Evolutionary conservation across 2,329 filamentous ascomycete species (phyloP), one percentile per base, ranked within the genome.

Genomic region (Gaeumannomyces sp.): DNA sequence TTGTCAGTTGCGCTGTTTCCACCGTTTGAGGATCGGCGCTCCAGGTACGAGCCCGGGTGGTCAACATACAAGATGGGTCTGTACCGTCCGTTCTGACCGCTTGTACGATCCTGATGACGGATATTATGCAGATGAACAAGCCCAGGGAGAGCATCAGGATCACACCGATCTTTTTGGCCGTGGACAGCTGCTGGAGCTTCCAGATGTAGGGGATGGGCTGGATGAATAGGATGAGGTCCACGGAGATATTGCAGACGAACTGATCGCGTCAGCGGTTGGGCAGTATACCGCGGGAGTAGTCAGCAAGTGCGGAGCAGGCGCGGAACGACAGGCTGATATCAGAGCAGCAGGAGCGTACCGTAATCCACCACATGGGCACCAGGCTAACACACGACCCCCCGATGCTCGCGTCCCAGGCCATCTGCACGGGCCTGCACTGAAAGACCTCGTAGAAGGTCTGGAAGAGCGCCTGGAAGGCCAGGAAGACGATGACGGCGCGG

Each of bases 161-260:
- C 25, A 67, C 53, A 25, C 64, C 66, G 19, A 66, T n/a, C 31
- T 61, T 61, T 29, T 68, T 67, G 25, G 65, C 27, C 4, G 45
- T 6, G 11, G 67, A 61, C n/a, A 62, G n/a, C 27, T 66, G 61
- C 63, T 66, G 66, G 35, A 68, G 64, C 28, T 53, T 35, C 65
- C 67, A 68, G 31, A 68, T 67, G n/a, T 61, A 60, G 22, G 67
- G 67, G 28, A 68, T 66, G 22, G 67, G 67, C 60, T 68, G 45
- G 35, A 68, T 57, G 59, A 68, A 68, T 22, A 68, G 63, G 13
- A 63, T 61, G 19, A 67, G 45, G 38, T 68, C 63, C 28, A 66
- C 65, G 4, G 19, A n/a, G 31, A 67, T 57, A 11, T 68, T 68
- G 61, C 65, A 63, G 13, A 65, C 64, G 60, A 68, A 68, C 66